Conservation (phyloP, 2,329 filamentous ascomycete genomes). For the Fusarium sp. region DNA sequence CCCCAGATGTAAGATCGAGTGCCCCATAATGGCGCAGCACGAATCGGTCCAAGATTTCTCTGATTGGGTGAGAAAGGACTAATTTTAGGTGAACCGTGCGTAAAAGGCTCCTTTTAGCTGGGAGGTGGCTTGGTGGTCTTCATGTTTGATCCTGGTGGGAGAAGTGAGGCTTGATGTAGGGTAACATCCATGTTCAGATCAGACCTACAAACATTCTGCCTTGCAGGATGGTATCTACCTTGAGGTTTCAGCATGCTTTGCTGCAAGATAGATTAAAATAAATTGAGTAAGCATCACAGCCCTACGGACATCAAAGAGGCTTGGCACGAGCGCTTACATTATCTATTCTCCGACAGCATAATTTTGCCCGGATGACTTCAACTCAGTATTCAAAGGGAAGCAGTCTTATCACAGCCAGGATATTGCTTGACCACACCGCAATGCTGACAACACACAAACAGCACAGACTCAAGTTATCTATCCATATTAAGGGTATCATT, state of each 20-base stretch:
- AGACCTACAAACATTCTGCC: not conserved
- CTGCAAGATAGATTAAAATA: no score
- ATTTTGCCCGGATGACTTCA: not conserved
- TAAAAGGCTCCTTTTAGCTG: not conserved
- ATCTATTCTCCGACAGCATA: not conserved
- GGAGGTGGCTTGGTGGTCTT: constrained; percentile 7
- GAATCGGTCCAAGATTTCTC: not conserved
- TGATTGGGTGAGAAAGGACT: constrained; percentile 20
- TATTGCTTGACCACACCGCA: not conserved
- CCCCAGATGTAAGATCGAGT: constrained; percentile 2
- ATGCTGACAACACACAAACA: not conserved
- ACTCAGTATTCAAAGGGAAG: not conserved
- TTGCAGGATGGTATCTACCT: not conserved
- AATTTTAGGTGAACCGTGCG: constrained; percentile 21
- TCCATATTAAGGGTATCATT: constrained; percentile 33
- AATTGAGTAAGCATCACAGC: not conserved
- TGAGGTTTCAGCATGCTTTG: not conserved
- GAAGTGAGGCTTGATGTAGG: not conserved
- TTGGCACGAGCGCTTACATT: constrained; percentile 4
- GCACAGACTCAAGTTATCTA: not conserved
- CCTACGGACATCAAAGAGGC: not conserved
- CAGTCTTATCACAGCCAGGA: not conserved
- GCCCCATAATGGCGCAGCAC: constrained; percentile 30
- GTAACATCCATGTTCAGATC: not conserved
- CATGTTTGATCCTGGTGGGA: not conserved